Conservation (phyloP, 139 green algal genomes). For the Pycnococcus provasolii region DNA sequence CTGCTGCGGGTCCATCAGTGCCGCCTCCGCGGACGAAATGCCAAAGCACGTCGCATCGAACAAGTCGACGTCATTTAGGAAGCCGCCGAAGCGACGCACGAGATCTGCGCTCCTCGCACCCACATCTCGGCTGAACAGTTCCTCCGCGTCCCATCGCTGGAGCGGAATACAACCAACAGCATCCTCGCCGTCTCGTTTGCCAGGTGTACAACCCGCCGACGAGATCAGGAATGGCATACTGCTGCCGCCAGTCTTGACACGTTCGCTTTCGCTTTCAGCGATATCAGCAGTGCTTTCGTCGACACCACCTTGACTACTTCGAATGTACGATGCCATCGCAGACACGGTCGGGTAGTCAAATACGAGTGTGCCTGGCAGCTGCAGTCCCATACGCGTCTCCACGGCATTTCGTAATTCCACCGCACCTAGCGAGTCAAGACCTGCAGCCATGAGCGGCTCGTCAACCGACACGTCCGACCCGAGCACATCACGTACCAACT, state of each 20-base stretch:
- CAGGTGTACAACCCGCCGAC: too few relatives aligned
- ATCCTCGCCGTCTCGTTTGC: too few relatives aligned
- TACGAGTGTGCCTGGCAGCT: slow-evolving; percentile 58
- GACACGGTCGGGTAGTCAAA: slow-evolving; percentile 72
- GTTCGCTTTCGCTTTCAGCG: background rate
- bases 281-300: slow-evolving; percentile 18
- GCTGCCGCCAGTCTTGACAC: too few relatives aligned
- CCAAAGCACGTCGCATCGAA: slow-evolving; percentile 50
- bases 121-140: background rate
- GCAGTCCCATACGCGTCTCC: slow-evolving; percentile 44
- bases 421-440: slow-evolving; percentile 50
- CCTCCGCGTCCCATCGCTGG: slow-evolving; percentile 38
- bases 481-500: slow-evolving; percentile 4
- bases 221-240: too few relatives aligned
- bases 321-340: slow-evolving; percentile 23
- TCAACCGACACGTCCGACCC: slow-evolving; percentile 29
- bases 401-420: slow-evolving; percentile 58
- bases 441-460: slow-evolving; percentile 58
- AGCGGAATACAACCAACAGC: too few relatives aligned
- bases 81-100: slow-evolving; percentile 46
- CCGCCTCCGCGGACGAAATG: slow-evolving; percentile 44
- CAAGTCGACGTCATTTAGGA: slow-evolving; percentile 43
- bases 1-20: slow-evolving; percentile 72
- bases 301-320: slow-evolving; percentile 17
- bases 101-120: background rate